phyloP scores from a whole-genome alignment of 2,329 filamentous ascomycete species.

The Stachybotrys elegans region DNA sequence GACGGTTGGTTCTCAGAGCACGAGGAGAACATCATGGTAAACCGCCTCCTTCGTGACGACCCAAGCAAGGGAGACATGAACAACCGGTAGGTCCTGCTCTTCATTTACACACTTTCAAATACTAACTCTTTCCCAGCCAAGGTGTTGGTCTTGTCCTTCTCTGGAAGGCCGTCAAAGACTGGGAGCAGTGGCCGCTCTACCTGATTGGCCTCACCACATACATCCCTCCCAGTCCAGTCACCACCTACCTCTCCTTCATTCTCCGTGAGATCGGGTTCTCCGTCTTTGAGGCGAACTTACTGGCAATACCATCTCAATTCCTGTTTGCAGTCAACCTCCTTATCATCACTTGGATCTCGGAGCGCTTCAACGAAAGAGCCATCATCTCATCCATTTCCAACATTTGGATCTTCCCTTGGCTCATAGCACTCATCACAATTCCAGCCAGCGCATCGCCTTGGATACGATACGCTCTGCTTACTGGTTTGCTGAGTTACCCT shows the following conservation, averaged over 20 bases:
- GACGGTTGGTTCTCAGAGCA: conserved; percentile 24
- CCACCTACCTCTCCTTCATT: conserved; percentile 40
- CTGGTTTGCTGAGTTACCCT: conserved; percentile 38
- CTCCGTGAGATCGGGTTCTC: conserved; percentile 37
- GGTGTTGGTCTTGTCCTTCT: conserved; percentile 27
- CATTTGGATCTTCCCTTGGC: conserved; percentile 45
- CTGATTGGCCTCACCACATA: conserved; percentile 44
- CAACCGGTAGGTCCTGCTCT: conserved; percentile 33
- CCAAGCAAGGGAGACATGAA: conserved; percentile 58
- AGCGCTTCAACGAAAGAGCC: conserved; percentile 37
- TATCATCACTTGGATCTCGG: conserved; percentile 39
- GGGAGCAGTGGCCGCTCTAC: conserved; percentile 50
- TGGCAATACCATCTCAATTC: conserved; percentile 39
- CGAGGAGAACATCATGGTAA: conserved; percentile 48
- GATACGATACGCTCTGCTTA: conserved; percentile 33
- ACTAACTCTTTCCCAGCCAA: too few species aligned
- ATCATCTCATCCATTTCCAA: conserved; percentile 40
- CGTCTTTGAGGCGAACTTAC: conserved; percentile 39
- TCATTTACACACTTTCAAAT: too few species aligned
- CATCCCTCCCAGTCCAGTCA: conserved; percentile 35
- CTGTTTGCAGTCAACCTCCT: conserved; percentile 42
- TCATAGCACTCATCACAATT: conserved; percentile 37
- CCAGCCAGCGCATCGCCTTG: conserved; percentile 31
- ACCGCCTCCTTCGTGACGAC: conserved; percentile 54
- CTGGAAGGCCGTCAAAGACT: conserved; percentile 50